phyloP scores from a whole-genome alignment of 331 rosid genomes.

The Phaseolus coccineus region DNA sequence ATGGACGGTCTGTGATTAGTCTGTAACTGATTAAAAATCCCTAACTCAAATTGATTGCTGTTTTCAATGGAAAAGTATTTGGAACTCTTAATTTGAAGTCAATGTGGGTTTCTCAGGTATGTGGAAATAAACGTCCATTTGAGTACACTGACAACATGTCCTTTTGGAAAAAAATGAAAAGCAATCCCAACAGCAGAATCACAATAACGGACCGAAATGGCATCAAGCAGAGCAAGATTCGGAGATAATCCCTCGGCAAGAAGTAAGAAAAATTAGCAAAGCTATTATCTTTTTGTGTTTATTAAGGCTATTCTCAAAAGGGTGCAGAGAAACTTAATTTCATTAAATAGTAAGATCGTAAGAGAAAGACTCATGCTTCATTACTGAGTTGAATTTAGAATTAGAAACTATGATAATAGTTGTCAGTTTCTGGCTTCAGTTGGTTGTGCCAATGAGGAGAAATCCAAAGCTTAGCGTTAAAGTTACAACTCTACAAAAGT shows the following conservation, averaged over 20 bases:
- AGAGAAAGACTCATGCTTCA: background rate
- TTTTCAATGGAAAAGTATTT: background rate
- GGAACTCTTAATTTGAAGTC: background rate
- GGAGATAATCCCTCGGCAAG: background rate
- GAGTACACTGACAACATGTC: conserved; percentile 40
- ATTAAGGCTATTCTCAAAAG: background rate
- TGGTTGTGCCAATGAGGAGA: conserved; percentile 54
- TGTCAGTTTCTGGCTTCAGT: conserved; percentile 22
- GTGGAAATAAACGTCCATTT: conserved; percentile 56
- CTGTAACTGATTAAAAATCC: background rate
- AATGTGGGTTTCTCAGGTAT: conserved; percentile 45
- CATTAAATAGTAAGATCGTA: background rate
- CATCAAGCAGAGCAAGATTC: conserved; percentile 26
- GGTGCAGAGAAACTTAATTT: background rate
- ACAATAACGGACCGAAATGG: conserved; percentile 50
- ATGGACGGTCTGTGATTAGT: too few species aligned
- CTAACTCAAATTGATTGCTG: background rate
- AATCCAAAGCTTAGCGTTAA: conserved; percentile 76
- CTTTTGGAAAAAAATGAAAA: conserved; percentile 44
- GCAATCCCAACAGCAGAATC: conserved; percentile 44
- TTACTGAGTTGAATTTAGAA: background rate
- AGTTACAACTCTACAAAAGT: conserved; percentile 71
- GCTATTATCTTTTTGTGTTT: background rate
- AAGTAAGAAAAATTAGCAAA: conserved; percentile 31
- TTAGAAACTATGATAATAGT: background rate